phyloP scores from a whole-genome alignment of 306 rosid genomes.

The Oxytropis ochrocephala region DNA sequence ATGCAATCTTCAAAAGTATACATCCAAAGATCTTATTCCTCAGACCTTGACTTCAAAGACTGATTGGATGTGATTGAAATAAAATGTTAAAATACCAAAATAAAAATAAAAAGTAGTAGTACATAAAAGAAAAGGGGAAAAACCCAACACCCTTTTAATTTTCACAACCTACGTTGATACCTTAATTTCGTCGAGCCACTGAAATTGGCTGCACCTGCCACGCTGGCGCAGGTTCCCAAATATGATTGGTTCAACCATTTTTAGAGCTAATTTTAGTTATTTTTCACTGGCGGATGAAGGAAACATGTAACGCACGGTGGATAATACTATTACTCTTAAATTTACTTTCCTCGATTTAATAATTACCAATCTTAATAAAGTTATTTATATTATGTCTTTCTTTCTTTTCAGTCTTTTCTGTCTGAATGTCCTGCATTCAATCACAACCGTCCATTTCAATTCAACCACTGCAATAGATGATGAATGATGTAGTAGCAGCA shows the following conservation, averaged over 20 bases:
- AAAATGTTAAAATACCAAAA: not conserved
- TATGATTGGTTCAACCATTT: constrained; percentile 53
- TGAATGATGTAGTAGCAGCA: constrained; percentile 13
- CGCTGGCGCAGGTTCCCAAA: constrained; percentile 38
- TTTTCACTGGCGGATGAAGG: not conserved
- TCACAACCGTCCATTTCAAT: constrained; percentile 49
- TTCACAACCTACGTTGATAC: constrained; percentile 34
- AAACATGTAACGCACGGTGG: constrained; percentile 33
- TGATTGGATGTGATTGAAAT: constrained; percentile 25
- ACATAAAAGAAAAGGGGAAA: not conserved
- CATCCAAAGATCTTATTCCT: not conserved
- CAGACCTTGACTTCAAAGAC: not conserved
- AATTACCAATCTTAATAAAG: not conserved
- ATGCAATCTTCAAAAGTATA: constrained; percentile 21
- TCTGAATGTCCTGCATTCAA: constrained; percentile 28
- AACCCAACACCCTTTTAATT: not conserved
- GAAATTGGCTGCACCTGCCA: constrained; percentile 70
- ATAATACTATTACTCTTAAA: not conserved
- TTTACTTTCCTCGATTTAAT: no score
- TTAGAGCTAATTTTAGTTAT: not conserved
- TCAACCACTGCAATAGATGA: constrained; percentile 22
- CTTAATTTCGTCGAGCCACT: constrained; percentile 80
- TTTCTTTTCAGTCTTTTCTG: constrained; percentile 16
- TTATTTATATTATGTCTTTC: not conserved
- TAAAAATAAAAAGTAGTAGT: no score